These are phyloP conservation scores for Pichia sporocuriosa DNA, from an alignment of 805 yeast genomes.

Conservation along the genomic window DNA sequence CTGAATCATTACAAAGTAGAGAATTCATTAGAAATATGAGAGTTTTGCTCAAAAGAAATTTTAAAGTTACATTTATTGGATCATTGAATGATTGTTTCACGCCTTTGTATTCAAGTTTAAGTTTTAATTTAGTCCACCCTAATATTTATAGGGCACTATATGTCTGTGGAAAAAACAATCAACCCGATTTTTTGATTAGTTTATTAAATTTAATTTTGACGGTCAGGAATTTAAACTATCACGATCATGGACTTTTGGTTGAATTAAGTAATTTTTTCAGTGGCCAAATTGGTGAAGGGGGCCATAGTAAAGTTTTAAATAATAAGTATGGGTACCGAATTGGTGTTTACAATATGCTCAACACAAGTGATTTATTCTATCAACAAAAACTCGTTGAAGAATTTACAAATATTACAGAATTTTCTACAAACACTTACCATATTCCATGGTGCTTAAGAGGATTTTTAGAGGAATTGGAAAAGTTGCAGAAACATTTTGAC, in stretches of 20 bases:
- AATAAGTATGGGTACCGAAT: slow-evolving; percentile 64
- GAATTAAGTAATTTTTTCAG: slow-evolving; percentile 72
- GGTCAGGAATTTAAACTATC: slow-evolving; percentile 23
- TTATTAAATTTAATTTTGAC: slow-evolving; percentile 20
- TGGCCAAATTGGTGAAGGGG: slow-evolving; percentile 69
- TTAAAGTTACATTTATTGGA: slow-evolving; percentile 75
- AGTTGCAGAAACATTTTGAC: slow-evolving; percentile 40
- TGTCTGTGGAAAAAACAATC: slow-evolving; percentile 41
- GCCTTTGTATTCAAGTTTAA: slow-evolving; percentile 84
- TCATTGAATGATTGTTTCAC: slow-evolving; percentile 87
- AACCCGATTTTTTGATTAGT: slow-evolving; percentile 39
- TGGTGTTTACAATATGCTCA: slow-evolving; percentile 67
- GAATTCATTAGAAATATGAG: slow-evolving; percentile 62
- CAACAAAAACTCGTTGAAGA: slow-evolving; percentile 31
- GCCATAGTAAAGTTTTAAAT: slow-evolving; percentile 64
- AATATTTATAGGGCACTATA: slow-evolving; percentile 80
- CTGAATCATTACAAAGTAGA: slow-evolving; percentile 61
- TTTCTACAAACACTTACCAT: slow-evolving; percentile 73
- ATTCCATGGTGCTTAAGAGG: slow-evolving; percentile 94
- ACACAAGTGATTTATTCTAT: slow-evolving; percentile 55
- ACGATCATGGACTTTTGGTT: slow-evolving; percentile 27
- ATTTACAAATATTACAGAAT: slow-evolving; percentile 34
- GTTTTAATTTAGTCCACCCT: slow-evolving; percentile 76
- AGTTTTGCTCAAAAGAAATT: slow-evolving; percentile 61
- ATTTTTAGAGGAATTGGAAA: slow-evolving; percentile 54